phyloP scores from a whole-genome alignment of 768 basidiomycete genomes.

The Leccinum rimulosum region DNA sequence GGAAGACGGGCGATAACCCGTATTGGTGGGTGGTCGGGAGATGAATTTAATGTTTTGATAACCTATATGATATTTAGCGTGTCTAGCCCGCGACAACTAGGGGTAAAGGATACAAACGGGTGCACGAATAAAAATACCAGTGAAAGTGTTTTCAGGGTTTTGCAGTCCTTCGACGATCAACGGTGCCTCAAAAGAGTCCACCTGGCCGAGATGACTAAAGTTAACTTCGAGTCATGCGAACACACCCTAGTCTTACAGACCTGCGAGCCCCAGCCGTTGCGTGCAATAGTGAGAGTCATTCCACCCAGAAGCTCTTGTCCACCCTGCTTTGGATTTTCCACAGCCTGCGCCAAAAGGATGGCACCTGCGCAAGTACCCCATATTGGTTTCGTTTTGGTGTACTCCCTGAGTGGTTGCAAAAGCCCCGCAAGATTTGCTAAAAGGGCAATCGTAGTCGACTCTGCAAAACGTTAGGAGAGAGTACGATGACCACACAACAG shows the following conservation, averaged over 20 bases:
- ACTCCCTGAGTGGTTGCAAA: slow-evolving; percentile 73
- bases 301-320: slow-evolving; percentile 86
- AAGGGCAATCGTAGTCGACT: slow-evolving; percentile 90
- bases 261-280: slow-evolving; percentile 95
- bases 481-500: background rate
- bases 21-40: slow-evolving; percentile 53
- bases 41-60: slow-evolving; percentile 49
- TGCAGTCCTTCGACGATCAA: slow-evolving; percentile 63
- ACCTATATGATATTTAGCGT: slow-evolving; percentile 44
- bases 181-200: slow-evolving; percentile 88
- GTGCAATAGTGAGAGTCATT: slow-evolving; percentile 72
- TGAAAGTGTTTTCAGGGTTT: slow-evolving; percentile 61
- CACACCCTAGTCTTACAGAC: slow-evolving; percentile 36
- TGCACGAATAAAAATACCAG: slow-evolving; percentile 91
- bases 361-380: slow-evolving; percentile 98
- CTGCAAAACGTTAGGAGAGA: slow-evolving; percentile 35
- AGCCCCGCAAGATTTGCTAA: slow-evolving; percentile 72
- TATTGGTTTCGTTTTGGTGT: slow-evolving; percentile 69
- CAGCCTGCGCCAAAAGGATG: slow-evolving; percentile 74
- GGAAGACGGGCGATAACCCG: slow-evolving; percentile 72
- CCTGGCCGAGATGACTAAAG: slow-evolving; percentile 36
- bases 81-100: background rate
- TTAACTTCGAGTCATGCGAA: background rate
- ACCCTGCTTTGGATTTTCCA: slow-evolving; percentile 78
- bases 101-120: slow-evolving; percentile 50